phyloP scores from a whole-genome alignment of 2,329 filamentous ascomycete species.

The Trichoderma gracile region DNA sequence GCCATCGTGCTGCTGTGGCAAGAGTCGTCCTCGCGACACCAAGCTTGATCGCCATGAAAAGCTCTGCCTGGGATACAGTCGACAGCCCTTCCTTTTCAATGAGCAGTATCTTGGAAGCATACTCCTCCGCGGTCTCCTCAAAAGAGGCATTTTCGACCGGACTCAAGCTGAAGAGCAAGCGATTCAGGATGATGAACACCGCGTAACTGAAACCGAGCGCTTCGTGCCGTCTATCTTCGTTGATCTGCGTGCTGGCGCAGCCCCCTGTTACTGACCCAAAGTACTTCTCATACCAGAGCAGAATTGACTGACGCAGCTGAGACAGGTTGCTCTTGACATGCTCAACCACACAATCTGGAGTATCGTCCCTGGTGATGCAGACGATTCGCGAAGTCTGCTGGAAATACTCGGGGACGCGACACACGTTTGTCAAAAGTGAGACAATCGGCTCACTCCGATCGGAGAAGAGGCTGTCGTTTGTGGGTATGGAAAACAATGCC shows the following conservation, averaged over 20 bases:
- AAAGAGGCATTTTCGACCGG: slow-evolving; percentile 3
- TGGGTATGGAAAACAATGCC: slow-evolving; percentile 7
- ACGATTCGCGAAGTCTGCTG: slow-evolving; percentile 11
- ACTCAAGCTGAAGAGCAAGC: slow-evolving; percentile 10
- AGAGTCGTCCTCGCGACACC: not conserved
- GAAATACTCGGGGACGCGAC: slow-evolving; percentile 15
- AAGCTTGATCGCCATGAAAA: slow-evolving; percentile 18
- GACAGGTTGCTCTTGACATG: not conserved
- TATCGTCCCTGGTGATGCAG: not conserved
- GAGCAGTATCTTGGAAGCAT: not conserved
- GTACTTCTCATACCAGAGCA: slow-evolving; percentile 8
- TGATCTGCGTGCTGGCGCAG: not conserved
- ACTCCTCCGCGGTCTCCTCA: slow-evolving; percentile 8
- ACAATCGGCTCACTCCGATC: slow-evolving; percentile 17
- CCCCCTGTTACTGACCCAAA: not conserved
- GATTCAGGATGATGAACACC: not conserved
- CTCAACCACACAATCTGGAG: not conserved
- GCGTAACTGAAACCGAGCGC: slow-evolving; percentile 16
- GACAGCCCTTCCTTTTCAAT: slow-evolving; percentile 3
- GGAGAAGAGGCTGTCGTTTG: slow-evolving; percentile 14
- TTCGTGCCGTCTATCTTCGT: slow-evolving; percentile 15
- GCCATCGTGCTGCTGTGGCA: slow-evolving; percentile 10
- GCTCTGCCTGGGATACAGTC: slow-evolving; percentile 2
- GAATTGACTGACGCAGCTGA: not conserved
- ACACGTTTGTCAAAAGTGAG: not conserved